phyloP scores from a whole-genome alignment of 176 grass and related monocot species.

The Alloteropsis semialata region DNA sequence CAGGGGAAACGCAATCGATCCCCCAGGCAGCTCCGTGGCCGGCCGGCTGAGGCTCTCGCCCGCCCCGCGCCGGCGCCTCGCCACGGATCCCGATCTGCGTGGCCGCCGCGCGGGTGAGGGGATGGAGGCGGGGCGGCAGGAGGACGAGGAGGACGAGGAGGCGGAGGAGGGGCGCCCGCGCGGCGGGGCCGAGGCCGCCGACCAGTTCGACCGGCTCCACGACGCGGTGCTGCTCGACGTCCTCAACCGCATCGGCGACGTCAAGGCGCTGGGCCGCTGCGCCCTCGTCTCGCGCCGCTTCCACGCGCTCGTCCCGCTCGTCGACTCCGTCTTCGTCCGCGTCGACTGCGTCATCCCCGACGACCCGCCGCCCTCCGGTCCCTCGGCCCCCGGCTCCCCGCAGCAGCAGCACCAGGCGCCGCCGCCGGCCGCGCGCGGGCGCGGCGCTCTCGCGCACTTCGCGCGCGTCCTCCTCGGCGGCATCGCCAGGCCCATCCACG shows the following conservation, averaged over 20 bases:
- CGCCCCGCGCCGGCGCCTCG: background rate
- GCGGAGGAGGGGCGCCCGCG: slow-evolving; percentile 1
- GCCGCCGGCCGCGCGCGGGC: background rate
- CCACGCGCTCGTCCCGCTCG: slow-evolving; percentile 72
- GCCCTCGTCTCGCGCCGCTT: slow-evolving; percentile 78
- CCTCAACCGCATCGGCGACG: slow-evolving; percentile 78
- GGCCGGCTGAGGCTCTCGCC: background rate
- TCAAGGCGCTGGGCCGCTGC: slow-evolving; percentile 85
- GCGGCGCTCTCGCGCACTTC: slow-evolving; percentile 52
- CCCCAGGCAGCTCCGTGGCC: background rate
- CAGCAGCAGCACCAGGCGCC: background rate
- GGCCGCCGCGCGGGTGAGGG: background rate
- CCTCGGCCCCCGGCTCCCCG: background rate
- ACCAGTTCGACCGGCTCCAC: slow-evolving; percentile 80
- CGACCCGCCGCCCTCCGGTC: slow-evolving; percentile 25
- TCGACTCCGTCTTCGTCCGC: slow-evolving; percentile 77
- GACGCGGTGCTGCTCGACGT: slow-evolving; percentile 79
- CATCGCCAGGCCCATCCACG: slow-evolving; percentile 72
- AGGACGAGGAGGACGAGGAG: background rate
- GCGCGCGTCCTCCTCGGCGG: slow-evolving; percentile 63
- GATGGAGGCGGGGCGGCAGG: background rate
- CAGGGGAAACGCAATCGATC: slow-evolving; percentile 1
- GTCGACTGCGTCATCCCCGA: slow-evolving; percentile 92
- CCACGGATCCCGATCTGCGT: slow-evolving; percentile 38
- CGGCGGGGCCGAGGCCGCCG: background rate